Percentiles rank a stretch among this genome's conserved stretches.
phyloP scores from a whole-genome alignment of 169 alveolate species.

The Amoebophrya sp. region DNA sequence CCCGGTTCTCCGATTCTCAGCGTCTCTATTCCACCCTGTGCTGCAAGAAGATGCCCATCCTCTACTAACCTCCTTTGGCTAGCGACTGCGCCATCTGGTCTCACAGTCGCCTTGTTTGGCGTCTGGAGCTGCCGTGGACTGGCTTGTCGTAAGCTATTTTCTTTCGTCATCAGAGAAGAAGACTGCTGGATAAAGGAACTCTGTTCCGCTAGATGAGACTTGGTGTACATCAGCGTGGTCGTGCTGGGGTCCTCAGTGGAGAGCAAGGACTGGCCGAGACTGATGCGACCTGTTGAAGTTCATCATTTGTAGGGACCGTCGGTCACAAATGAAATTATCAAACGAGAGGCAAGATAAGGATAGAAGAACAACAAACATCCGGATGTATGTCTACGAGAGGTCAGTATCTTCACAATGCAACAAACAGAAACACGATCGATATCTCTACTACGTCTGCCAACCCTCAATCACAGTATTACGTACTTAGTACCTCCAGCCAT shows the following conservation, averaged over 20 bases:
- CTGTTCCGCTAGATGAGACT: not conserved
- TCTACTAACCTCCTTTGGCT: not conserved
- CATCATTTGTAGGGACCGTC: no score
- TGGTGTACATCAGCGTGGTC: not conserved
- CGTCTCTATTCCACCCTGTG: not conserved
- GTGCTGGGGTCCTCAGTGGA: not conserved
- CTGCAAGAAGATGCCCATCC: no score
- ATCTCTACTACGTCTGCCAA: no score
- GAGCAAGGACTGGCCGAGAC: not conserved
- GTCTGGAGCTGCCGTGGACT: not conserved
- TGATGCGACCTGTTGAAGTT: no score
- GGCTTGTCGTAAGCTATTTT: not conserved
- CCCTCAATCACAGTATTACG: no score
- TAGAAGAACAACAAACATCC: no score
- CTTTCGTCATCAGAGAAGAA: not conserved
- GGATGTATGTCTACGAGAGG: no score
- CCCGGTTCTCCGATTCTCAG: conserved; percentile 3
- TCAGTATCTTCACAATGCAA: no score
- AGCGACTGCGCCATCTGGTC: not conserved
- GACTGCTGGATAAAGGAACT: not conserved
- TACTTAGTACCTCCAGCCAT: not conserved
- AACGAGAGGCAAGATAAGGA: no score
- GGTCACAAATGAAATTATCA: no score
- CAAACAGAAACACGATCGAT: no score
- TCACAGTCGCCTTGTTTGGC: not conserved